phyloP scores from a whole-genome alignment of 306 rosid species.

The Malus fusca region DNA sequence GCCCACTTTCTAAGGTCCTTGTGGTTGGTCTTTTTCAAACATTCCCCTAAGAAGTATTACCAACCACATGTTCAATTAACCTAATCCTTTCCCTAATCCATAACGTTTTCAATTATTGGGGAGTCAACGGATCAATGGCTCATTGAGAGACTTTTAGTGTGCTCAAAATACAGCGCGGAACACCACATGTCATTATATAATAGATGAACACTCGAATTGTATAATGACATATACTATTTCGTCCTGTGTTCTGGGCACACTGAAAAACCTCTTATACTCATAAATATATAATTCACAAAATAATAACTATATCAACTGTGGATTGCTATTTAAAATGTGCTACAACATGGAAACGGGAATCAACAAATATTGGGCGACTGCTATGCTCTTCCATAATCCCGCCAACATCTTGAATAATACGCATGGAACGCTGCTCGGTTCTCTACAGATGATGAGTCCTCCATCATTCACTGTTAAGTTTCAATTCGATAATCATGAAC shows the following conservation, averaged over 20 bases:
- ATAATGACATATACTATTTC: no score
- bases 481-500: background rate
- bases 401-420: background rate
- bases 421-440: background rate
- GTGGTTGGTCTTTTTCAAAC: background rate
- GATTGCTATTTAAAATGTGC: background rate
- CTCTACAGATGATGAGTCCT: no score
- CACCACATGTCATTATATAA: no score
- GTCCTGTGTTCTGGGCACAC: accelerated
- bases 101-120: background rate
- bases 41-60: background rate
- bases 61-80: background rate
- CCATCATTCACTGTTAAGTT: no score
- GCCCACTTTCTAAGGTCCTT: background rate
- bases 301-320: background rate
- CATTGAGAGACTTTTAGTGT: no score
- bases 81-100: background rate
- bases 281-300: background rate
- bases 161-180: accelerated
- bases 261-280: background rate
- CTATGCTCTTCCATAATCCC: background rate
- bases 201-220: no score
- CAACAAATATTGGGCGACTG: background rate
- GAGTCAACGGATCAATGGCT: background rate
- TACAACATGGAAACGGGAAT: background rate